phyloP scores from a whole-genome alignment of 352 stramenopile species.

The Phytopythium delawarense region DNA sequence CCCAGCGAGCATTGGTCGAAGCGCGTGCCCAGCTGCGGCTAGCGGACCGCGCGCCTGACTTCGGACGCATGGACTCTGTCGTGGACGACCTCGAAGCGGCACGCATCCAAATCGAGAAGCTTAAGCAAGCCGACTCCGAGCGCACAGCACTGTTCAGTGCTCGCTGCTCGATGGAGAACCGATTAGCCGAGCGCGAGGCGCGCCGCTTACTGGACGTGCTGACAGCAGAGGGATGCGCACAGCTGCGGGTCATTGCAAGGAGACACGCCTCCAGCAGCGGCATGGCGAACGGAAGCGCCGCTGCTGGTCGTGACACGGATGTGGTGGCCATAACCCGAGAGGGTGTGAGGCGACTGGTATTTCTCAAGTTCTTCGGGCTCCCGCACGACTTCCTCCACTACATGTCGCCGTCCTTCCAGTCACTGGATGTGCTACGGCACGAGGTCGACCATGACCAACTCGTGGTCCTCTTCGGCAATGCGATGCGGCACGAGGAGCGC shows the following conservation, averaged over 20 bases:
- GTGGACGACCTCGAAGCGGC: slow-evolving; percentile 33
- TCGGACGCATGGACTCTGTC: slow-evolving; percentile 46
- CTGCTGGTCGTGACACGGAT: slow-evolving; percentile 5
- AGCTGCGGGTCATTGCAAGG: slow-evolving; percentile 41
- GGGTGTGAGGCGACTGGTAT: slow-evolving; percentile 55
- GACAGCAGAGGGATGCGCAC: slow-evolving; percentile 30
- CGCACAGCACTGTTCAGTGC: slow-evolving; percentile 35
- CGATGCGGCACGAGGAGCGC: slow-evolving; percentile 67
- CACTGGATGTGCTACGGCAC: slow-evolving; percentile 32
- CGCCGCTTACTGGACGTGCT: slow-evolving; percentile 44
- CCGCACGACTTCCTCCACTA: slow-evolving; percentile 52
- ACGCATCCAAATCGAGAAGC: slow-evolving; percentile 44
- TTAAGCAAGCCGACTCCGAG: slow-evolving; percentile 50
- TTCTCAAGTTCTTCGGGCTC: slow-evolving; percentile 56
- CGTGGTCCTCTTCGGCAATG: slow-evolving; percentile 58
- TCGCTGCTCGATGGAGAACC: slow-evolving; percentile 48
- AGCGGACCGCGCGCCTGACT: slow-evolving; percentile 49
- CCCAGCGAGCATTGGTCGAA: slow-evolving; percentile 34
- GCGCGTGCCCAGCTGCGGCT: slow-evolving; percentile 52
- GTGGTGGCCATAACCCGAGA: slow-evolving; percentile 44
- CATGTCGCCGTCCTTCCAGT: slow-evolving; percentile 43
- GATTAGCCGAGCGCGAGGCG: slow-evolving; percentile 49
- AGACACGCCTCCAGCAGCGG: background rate
- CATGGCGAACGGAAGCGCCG: background rate
- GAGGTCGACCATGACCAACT: slow-evolving; percentile 48